phyloP scores from a whole-genome alignment of 2,329 filamentous ascomycete species.

The Talaromyces sp. region DNA sequence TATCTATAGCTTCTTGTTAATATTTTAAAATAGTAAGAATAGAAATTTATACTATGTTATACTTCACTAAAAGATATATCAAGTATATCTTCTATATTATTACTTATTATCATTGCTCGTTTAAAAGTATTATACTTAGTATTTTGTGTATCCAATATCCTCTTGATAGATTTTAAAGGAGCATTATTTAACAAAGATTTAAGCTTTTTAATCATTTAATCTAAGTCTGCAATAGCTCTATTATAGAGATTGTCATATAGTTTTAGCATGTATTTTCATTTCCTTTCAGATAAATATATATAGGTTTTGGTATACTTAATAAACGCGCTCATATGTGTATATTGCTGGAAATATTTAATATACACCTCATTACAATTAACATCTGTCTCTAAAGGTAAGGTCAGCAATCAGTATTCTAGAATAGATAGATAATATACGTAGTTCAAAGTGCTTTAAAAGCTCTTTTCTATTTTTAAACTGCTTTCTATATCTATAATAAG shows the following conservation, averaged over 20 bases:
- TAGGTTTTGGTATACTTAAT: neutral
- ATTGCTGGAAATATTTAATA: neutral
- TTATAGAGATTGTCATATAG: neutral
- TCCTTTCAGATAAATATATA: neutral
- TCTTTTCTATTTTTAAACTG: neutral
- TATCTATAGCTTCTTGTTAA: neutral
- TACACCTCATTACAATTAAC: neutral
- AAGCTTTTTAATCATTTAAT: neutral
- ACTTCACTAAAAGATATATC: neutral
- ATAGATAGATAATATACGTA: neutral
- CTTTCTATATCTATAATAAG: neutral
- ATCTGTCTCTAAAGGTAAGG: neutral
- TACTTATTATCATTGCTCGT: neutral
- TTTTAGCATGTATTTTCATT: neutral
- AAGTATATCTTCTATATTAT: neutral
- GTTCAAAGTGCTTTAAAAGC: neutral
- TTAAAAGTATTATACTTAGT: neutral
- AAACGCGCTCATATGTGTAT: neutral
- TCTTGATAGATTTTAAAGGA: neutral
- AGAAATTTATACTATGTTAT: neutral
- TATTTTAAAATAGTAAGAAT: neutral
- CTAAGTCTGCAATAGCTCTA: neutral
- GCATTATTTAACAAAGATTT: neutral
- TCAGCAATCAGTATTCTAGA: neutral
- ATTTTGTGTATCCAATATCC: neutral